Evolutionary conservation across 495 filamentous ascomycete genomes (phyloP), one percentile per base, ranked within the genome.

Genomic region (Annulohypoxylon bovei): DNA sequence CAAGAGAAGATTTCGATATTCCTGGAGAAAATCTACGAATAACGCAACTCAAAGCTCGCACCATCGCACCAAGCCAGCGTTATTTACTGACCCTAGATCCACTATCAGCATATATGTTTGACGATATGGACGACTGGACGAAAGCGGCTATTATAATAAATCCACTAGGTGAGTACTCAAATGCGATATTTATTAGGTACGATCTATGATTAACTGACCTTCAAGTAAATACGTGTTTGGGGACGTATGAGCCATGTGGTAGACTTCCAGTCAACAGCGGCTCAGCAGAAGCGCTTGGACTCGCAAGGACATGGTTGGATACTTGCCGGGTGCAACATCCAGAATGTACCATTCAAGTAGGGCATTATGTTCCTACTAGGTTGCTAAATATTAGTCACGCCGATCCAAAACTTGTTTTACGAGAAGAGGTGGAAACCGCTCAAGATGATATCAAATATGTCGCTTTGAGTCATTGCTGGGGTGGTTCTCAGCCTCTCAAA

Each of bases 401-500:
- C 5, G 30, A 4, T 1, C 7, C 18, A 1, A 55, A 14, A n/a
- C 52, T 55, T 22, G 52, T 55, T 55, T 23, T 37, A 23, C 28
- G 30, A 12, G 28, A 25, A 12, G 52, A 55, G 4, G 30, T 55
- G 3, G 2, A 6, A 42, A 7, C 2, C 20, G 18, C 14, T 7
- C n/a, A 20, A 23, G n/a, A 35, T 20, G 27, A 20, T 0, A 7
- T 11, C n/a, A 16, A 37, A 33, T 55, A 35, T 37, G 52, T 35
- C 28, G 52, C 52, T 30, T 37, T 55, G 25, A 55, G 52, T 55
- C 32, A 55, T 55, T 37, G 52, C 20, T 55, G 30, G 52, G 52
- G 52, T n/a, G 14, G 5, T 4, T 55, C 28, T 20, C 30, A 35
- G 11, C 32, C 52, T 30, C 27, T 55, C 2, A 55, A 20, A 8